Evolutionary conservation across 2,329 filamentous ascomycete genomes (phyloP), one percentile per base, ranked within the genome.

Genomic region (Diatrype stigma): DNA sequence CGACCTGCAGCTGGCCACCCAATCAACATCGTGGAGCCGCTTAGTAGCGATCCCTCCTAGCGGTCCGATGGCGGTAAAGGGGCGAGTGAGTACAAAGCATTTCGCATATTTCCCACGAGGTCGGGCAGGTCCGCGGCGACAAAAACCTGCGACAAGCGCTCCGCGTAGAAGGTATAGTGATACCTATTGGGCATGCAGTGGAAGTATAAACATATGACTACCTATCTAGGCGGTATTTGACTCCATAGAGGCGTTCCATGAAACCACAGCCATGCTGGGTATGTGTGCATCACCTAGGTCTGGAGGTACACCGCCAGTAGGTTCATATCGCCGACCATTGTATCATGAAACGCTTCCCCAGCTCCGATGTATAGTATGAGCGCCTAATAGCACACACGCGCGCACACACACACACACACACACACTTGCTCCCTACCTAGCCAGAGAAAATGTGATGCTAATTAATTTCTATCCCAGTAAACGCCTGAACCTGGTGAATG

Each of bases 1-100:
- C 44, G 46, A 49, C 55, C 51, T 54, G 45, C 51, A 45, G 52
- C 35, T 21, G 40, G 46, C 14, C 46, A 50, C 61, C n/a, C 60
- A 63, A 64, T 62, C 48, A 60, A 51, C 55, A 42, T 48, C 30
- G 47, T 45, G 26, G 59, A 50, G 47, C 58, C 59, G 57, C 60
- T 61, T 60, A 61, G 48, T 50, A 53, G 51, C 54, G 55, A 56
- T 58, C n/a, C 34, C 12, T 37, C 12, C 12, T 5, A 12, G 34
- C 34, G 34, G 34, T 17, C 34, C 34, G n/a, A 37, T 37, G 34
- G 34, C 34, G 34, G 34, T 37, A 37, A 37, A 37, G 34, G 12
- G 34, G 34, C n/a, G n/a, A 37, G 12, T 37, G 34, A 37, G 34
- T 37, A 37, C 26, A 10, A 30, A 30, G 26, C 26, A 6, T 30